Base-by-base conservation (phyloP, 2,329 filamentous ascomycete genomes). In the Allantophomopsis lycopodina region DNA sequence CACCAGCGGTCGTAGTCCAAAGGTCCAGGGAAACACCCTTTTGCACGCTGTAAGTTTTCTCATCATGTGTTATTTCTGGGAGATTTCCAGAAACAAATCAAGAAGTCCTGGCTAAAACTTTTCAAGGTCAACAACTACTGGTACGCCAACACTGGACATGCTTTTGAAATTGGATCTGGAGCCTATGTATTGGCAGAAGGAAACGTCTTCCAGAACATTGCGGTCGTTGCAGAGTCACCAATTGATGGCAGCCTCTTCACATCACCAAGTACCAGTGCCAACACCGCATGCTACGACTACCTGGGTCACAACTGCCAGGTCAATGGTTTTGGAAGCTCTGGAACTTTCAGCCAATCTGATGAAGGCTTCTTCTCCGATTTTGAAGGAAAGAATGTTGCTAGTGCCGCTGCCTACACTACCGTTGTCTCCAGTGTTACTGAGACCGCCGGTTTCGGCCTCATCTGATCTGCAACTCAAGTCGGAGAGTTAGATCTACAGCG, bases 201-300 rank as follows among this genome's bases (percentile, higher is more conserved):
- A 21, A 67, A 68, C 51, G 57, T 59, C 41, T 66, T 68, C 48
- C 51, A 59, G 33, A 49, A 57, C 10, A 60, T 66, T 38, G 54
- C 55, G 5, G 60, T 57, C 11, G 60, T 62, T 14, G 17, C 32
- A 2, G 32, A 41, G 2, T 37, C 15, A 3, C 32, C 35, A 11
- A 39, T 35, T 13, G 4, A 18, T 13, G 50, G 48, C 32, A 37
- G 42, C 8, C 36, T 51, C 15, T 52, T 55, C 35, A 28, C 23
- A 3, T 28, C 23, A 4, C 23, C 23, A 28, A 28, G 23, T 8
- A 44, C 42, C 1, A 34, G 38, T 17, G 40, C 42, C 2, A 50
- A 45, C 34, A 36, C 43, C 4, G 45, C 38, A 8, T 50, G 49
- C 39, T 34, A 38, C 15, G 18, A 37, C 2, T 43, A 46, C 15